Percentiles rank a stretch among this genome's conserved stretches.
Conservation (phyloP, 352 stramenopile species). For the Thraustochytrium sp. region DNA sequence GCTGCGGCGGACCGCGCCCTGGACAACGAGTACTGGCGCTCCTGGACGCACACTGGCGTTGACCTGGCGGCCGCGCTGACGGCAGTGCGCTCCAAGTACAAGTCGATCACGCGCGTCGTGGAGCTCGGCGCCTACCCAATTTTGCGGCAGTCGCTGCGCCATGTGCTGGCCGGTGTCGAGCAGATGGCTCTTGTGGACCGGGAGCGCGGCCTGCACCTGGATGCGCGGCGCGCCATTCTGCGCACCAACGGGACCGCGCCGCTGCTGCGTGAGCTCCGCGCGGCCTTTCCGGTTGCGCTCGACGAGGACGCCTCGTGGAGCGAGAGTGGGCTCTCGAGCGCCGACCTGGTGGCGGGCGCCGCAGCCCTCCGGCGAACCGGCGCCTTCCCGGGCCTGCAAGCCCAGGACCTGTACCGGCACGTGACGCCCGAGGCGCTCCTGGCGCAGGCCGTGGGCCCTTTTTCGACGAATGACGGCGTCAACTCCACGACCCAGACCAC, state of each 20-base stretch:
- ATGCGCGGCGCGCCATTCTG: not conserved
- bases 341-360: not conserved
- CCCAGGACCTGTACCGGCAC: conserved; percentile 13
- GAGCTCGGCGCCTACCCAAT: conserved; percentile 6
- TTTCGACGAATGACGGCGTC: no score
- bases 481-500: no score
- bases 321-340: conserved; percentile 13
- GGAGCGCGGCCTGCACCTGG: conserved; percentile 1
- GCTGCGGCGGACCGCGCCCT: not conserved
- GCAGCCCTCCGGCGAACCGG: not conserved
- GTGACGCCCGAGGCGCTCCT: conserved; percentile 8
- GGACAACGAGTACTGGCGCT: not conserved
- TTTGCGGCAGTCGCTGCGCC: not conserved
- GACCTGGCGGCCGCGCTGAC: not conserved
- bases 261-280: not conserved
- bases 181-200: not conserved
- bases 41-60: conserved; percentile 16
- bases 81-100: not conserved
- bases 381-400: not conserved
- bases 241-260: not conserved
- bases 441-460: not conserved
- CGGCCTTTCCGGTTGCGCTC: not conserved
- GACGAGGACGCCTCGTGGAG: not conserved
- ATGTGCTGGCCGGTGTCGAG: not conserved
- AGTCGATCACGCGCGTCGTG: not conserved